Conservation (phyloP, 192 early-diverging fungal genomes). For the Coemansia sp. region DNA sequence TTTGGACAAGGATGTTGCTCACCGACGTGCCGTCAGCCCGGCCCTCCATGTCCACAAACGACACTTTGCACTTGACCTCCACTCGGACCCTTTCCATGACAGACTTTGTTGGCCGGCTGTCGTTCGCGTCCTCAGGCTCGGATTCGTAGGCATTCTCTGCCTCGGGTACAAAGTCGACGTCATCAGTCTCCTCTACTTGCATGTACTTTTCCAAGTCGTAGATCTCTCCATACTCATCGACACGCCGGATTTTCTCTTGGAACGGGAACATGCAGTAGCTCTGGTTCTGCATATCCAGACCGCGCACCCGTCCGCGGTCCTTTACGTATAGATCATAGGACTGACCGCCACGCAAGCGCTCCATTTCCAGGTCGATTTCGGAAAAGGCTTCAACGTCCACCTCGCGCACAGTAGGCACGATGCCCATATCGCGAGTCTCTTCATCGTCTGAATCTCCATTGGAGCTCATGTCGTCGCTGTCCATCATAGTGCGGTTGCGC, state of each 20-base stretch:
- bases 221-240: slow-evolving; percentile 93
- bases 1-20: slow-evolving; percentile 73
- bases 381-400: slow-evolving; percentile 49
- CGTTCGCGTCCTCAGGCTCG: slow-evolving; percentile 35
- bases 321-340: slow-evolving; percentile 83
- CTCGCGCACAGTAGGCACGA: slow-evolving; percentile 60
- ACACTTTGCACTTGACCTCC: slow-evolving; percentile 70
- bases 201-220: slow-evolving; percentile 67
- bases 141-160: slow-evolving; percentile 44
- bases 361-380: slow-evolving; percentile 55
- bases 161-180: slow-evolving; percentile 23
- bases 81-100: slow-evolving; percentile 61
- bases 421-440: slow-evolving; percentile 25
- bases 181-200: slow-evolving; percentile 46
- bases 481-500: slow-evolving; percentile 70
- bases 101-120: slow-evolving; percentile 77
- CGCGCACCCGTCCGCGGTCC: slow-evolving; percentile 71
- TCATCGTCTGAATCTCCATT: slow-evolving; percentile 44
- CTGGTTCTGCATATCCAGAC: slow-evolving; percentile 77
- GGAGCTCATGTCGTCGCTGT: slow-evolving; percentile 71
- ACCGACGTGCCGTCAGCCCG: slow-evolving; percentile 84
- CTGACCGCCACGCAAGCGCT: slow-evolving; percentile 58
- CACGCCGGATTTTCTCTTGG: slow-evolving; percentile 74
- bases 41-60: slow-evolving; percentile 93
- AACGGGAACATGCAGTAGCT: slow-evolving; percentile 90